A percentile compares a stretch with the other conserved stretches of the same genome.
These are phyloP conservation scores for Colletotrichum gloeosporioides DNA, from an alignment of 2,329 filamentous ascomycete genomes.

Conservation along the genomic window DNA sequence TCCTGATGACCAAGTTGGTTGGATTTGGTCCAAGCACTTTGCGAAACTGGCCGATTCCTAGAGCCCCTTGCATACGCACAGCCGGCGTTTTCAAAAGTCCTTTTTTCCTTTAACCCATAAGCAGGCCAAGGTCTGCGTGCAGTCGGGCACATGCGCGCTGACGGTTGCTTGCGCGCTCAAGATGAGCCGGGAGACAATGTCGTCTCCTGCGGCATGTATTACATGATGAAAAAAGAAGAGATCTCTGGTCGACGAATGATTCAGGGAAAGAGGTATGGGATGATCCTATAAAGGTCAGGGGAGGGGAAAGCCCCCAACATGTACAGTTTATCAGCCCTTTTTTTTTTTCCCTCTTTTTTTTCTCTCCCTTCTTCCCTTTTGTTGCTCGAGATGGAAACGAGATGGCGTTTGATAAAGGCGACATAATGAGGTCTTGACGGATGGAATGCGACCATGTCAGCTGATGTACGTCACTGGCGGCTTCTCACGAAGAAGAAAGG, in stretches of 20 bases:
- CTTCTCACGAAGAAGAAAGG: conserved; percentile 5
- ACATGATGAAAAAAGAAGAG: not conserved
- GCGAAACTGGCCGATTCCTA: conserved; percentile 66
- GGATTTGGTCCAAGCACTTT: conserved; percentile 99
- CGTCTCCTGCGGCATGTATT: not conserved
- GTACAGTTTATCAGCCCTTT: not conserved
- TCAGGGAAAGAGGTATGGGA: not conserved
- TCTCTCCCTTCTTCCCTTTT: not conserved
- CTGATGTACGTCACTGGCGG: not conserved
- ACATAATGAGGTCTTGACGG: conserved; percentile 16
- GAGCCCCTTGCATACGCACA: not conserved
- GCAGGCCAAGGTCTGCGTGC: not conserved
- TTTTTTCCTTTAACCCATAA: not conserved
- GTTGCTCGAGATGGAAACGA: conserved; percentile 16
- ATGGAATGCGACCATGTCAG: conserved; percentile 10
- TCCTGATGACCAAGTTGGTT: conserved; percentile 77
- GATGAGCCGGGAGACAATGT: not conserved
- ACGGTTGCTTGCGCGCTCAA: not conserved
- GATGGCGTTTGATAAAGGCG: conserved; percentile 17
- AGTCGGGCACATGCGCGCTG: conserved; percentile 11
- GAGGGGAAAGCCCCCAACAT: not conserved
- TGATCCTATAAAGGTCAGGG: not conserved
- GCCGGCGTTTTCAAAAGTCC: conserved; percentile 6
- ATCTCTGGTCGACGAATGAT: not conserved
- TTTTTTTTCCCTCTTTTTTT: not conserved